Percentiles rank a stretch among this genome's conserved stretches.
Conservation (phyloP, 495 filamentous ascomycete genomes). For the Aspergillus affinis region DNA sequence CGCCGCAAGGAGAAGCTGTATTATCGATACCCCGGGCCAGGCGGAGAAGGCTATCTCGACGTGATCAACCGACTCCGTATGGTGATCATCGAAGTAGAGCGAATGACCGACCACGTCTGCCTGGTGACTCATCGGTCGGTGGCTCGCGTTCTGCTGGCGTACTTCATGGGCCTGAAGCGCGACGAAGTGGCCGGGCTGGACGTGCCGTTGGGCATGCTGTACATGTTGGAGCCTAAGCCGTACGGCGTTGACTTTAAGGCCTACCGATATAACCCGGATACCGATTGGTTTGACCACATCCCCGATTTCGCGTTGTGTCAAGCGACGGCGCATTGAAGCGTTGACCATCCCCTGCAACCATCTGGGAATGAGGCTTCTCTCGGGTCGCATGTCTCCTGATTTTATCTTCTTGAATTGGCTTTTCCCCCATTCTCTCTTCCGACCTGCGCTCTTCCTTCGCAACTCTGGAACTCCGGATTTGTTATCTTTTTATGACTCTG, state of each 20-base stretch:
- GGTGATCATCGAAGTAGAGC: constrained; percentile 94
- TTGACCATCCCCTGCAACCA: not conserved
- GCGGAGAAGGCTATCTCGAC: constrained; percentile 94
- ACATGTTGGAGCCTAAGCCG: constrained; percentile 93
- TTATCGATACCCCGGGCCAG: constrained; percentile 92
- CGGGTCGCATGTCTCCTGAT: not conserved
- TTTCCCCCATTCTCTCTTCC: not conserved
- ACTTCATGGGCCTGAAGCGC: constrained; percentile 87
- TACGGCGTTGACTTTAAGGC: constrained; percentile 97
- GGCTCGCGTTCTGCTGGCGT: constrained; percentile 87
- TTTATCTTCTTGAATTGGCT: not conserved
- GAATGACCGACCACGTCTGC: constrained; percentile 92
- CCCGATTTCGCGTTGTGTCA: constrained; percentile 70
- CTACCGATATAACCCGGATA: constrained; percentile 77
- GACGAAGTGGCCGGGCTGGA: constrained; percentile 92
- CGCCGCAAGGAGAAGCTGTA: constrained; percentile 80
- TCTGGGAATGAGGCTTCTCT: not conserved
- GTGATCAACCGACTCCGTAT: constrained; percentile 94
- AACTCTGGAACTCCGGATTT: not conserved
- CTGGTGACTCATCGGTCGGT: constrained; percentile 89
- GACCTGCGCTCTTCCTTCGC: not conserved
- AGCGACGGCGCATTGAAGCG: constrained; percentile 32
- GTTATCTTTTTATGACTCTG: constrained; percentile 9
- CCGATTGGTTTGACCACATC: constrained; percentile 77
- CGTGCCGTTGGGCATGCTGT: constrained; percentile 87